These are phyloP conservation scores for Cryoendolithus antarcticus DNA, from an alignment of 2,329 filamentous ascomycete genomes.

Conservation along the genomic window DNA sequence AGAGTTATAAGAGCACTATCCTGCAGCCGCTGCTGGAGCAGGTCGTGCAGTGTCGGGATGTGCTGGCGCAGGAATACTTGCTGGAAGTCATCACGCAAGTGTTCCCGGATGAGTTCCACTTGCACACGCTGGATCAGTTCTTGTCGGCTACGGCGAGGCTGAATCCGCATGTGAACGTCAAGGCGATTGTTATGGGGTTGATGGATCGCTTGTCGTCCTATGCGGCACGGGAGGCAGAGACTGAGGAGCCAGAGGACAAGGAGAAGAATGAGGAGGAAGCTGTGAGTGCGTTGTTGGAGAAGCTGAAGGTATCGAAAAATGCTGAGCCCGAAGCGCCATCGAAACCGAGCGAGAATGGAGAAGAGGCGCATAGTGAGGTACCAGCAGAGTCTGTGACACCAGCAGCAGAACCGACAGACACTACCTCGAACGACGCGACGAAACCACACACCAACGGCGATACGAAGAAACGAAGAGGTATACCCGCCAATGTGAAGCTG, in stretches of 20 bases:
- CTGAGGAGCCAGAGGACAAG: constrained; percentile 56
- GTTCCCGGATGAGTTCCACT: constrained; percentile 95
- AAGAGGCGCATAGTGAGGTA: constrained; percentile 19
- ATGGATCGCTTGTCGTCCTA: constrained; percentile 96
- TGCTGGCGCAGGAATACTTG: constrained; percentile 92
- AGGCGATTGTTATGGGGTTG: constrained; percentile 91
- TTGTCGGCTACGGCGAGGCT: constrained; percentile 83
- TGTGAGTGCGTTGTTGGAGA: constrained; percentile 63
- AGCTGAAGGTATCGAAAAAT: constrained; percentile 57
- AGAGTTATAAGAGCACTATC: constrained; percentile 85
- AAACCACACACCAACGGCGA: constrained; percentile 29
- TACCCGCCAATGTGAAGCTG: constrained; percentile 69
- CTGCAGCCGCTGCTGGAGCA: constrained; percentile 83
- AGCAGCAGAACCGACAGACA: constrained; percentile 18
- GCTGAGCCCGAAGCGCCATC: constrained; percentile 18
- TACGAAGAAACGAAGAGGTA: constrained; percentile 39
- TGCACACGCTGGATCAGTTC: constrained; percentile 92
- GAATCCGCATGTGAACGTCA: constrained; percentile 94
- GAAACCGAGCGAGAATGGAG: constrained; percentile 15
- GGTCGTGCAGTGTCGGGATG: constrained; percentile 94
- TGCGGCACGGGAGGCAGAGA: constrained; percentile 74
- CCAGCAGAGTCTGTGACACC: constrained; percentile 10
- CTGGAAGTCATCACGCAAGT: constrained; percentile 98
- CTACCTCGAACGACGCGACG: constrained; percentile 16
- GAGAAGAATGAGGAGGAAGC: constrained; percentile 76